These are phyloP conservation scores for Eleusine indica DNA, from an alignment of 176 grass and related monocot genomes.

Conservation along the genomic window DNA sequence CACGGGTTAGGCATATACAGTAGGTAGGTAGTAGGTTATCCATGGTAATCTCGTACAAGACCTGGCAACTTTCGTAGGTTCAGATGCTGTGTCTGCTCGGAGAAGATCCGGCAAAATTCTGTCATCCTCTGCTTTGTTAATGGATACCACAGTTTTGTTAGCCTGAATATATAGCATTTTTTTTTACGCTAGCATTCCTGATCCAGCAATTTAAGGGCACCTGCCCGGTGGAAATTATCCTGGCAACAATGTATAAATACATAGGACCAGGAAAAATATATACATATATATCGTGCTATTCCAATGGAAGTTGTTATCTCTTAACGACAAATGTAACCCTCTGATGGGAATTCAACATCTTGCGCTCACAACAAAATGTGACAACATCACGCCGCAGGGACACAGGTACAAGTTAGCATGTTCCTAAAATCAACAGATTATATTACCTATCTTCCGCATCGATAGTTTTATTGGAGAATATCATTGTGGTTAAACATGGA, in stretches of 20 bases:
- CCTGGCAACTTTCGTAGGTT: not conserved
- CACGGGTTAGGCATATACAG: not conserved
- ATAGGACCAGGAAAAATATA: not conserved
- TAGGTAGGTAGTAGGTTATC: not conserved
- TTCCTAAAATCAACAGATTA: not conserved
- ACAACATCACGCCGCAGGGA: not conserved
- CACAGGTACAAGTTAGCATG: not conserved
- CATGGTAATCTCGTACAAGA: not conserved
- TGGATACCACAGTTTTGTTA: not conserved
- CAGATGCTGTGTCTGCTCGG: not conserved
- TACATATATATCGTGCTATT: not conserved
- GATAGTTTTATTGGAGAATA: not conserved
- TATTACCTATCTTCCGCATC: not conserved
- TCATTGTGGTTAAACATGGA: not conserved
- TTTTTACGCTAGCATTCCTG: not conserved
- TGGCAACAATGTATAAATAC: constrained; percentile 13
- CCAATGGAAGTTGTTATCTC: not conserved
- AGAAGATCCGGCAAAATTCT: not conserved
- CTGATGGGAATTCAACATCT: not conserved
- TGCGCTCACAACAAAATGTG: not conserved
- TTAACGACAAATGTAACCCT: not conserved
- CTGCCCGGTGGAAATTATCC: not conserved
- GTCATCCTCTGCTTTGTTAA: not conserved
- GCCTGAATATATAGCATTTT: not conserved
- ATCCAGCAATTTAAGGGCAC: not conserved